Base-by-base conservation (phyloP, 768 basidiomycete genomes). In the Leccinum barrowsii region DNA sequence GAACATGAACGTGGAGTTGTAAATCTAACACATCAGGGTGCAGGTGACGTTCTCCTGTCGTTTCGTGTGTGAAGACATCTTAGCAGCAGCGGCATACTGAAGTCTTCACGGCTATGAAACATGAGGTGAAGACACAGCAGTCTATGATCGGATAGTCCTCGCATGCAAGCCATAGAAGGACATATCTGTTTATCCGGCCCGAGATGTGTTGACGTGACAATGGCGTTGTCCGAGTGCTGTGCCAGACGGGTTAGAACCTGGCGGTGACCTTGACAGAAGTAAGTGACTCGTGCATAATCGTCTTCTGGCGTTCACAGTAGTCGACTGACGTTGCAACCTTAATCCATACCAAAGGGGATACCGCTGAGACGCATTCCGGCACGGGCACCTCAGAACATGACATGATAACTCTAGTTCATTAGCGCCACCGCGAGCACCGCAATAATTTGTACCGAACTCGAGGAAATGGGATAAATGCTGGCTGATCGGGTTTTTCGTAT, bases 11-110 rank as follows among this genome's bases (percentile, higher is more conserved):
- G 28, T 49, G 10, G 48, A 52, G 11, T 17, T 19, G 28, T 32
- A 35, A 40, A 51, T 53, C 21, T 48, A 51, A 46, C 17, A 10
- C 42, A 35, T 10, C 13, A 26, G 22, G 34, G 24, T 34, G 19
- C 37, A 55, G 50, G 34, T 4, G 54, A 47, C 12, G 22, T 5
- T 12, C 6, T 44, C 52, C 55, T 30, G 55, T 56, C 55, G 26
- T 26, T 42, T 13, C 34, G 30, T 53, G 63, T 47, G 59, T 44
- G 65, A 57, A 12, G 47, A 8, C 22, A 28, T 30, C 26, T n/a
- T 22, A 19, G 37, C 17, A 50, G 7, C n/a, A 22, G 24, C 21
- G 8, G 10, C 44, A 21, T 15, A 24, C 13, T 42, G 37, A 37
- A 37, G 17, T 37, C 37, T 40, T n/a, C n/a, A 42, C 19, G 11